These are phyloP conservation scores for Chenopodium album DNA, from an alignment of 148 eudicot genomes.

Conservation along the genomic window DNA sequence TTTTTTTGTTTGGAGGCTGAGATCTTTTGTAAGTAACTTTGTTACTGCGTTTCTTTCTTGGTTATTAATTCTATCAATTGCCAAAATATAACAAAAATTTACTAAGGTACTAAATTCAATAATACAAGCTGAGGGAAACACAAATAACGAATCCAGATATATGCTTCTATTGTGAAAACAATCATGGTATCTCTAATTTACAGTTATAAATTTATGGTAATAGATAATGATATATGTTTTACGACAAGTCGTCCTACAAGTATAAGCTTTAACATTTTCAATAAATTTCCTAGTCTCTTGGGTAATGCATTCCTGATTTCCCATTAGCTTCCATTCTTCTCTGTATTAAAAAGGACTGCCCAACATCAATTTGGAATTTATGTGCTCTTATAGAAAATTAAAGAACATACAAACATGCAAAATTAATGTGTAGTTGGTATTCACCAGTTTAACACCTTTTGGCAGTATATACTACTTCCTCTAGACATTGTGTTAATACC, in stretches of 20 bases:
- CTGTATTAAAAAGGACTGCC: not conserved
- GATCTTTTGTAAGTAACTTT: no score
- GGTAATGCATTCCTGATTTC: not conserved
- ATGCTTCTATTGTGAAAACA: not conserved
- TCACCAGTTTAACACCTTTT: not conserved
- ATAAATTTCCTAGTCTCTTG: not conserved
- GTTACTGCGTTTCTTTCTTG: no score
- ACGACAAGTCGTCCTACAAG: not conserved
- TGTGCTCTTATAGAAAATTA: not conserved
- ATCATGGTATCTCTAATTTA: not conserved
- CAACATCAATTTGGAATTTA: not conserved
- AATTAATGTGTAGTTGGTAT: not conserved
- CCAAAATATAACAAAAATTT: no score
- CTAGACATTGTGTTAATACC: no score
- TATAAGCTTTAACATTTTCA: not conserved
- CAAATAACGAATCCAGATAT: no score
- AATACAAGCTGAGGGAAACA: not conserved
- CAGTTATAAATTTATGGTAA: not conserved
- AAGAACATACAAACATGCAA: not conserved
- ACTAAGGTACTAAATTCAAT: not conserved
- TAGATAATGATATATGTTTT: not conserved
- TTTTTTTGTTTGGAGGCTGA: no score
- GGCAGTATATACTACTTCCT: not conserved
- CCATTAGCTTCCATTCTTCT: not conserved
- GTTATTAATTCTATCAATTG: no score